phyloP scores from a whole-genome alignment of 495 filamentous ascomycete species.

The Neurospora sp. region DNA sequence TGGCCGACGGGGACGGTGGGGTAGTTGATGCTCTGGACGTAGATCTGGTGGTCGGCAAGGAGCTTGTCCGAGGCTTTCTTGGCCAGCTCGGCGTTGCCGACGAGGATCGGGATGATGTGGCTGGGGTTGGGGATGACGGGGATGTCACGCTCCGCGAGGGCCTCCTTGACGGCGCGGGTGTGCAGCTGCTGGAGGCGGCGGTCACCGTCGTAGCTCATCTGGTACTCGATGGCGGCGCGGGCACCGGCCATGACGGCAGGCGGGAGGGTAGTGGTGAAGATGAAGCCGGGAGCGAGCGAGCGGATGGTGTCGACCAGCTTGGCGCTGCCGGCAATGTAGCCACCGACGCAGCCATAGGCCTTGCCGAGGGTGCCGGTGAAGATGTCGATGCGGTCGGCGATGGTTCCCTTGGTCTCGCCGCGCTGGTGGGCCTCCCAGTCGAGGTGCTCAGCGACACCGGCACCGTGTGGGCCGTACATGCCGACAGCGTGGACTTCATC shows the following conservation, averaged over 20 bases:
- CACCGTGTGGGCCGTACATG: slow-evolving; percentile 96
- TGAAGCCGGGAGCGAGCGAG: slow-evolving; percentile 93
- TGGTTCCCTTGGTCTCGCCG: slow-evolving; percentile 64
- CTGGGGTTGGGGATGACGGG: slow-evolving; percentile 98
- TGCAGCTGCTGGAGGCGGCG: slow-evolving; percentile 88
- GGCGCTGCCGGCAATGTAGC: slow-evolving; percentile 87
- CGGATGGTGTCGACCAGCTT: slow-evolving; percentile 91
- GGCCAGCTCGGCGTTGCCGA: slow-evolving; percentile 90
- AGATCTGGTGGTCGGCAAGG: slow-evolving; percentile 79
- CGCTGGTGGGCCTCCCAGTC: slow-evolving; percentile 73
- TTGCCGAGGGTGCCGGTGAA: slow-evolving; percentile 96
- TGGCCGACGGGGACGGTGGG: slow-evolving; percentile 94
- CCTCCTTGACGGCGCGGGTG: slow-evolving; percentile 81
- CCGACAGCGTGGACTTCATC: slow-evolving; percentile 98
- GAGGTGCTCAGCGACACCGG: slow-evolving; percentile 93
- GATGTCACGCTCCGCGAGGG: slow-evolving; percentile 66
- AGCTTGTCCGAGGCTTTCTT: slow-evolving; percentile 83
- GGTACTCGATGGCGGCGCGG: slow-evolving; percentile 84
- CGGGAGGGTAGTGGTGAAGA: slow-evolving; percentile 95
- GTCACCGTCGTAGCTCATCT: slow-evolving; percentile 69
- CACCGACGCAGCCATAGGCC: slow-evolving; percentile 94
- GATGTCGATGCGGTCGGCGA: slow-evolving; percentile 95
- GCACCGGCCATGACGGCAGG: slow-evolving; percentile 97
- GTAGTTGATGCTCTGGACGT: slow-evolving; percentile 98
- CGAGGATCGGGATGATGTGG: slow-evolving; percentile 89